phyloP scores from a whole-genome alignment of 768 basidiomycete species.

The Hericium alpestre region DNA sequence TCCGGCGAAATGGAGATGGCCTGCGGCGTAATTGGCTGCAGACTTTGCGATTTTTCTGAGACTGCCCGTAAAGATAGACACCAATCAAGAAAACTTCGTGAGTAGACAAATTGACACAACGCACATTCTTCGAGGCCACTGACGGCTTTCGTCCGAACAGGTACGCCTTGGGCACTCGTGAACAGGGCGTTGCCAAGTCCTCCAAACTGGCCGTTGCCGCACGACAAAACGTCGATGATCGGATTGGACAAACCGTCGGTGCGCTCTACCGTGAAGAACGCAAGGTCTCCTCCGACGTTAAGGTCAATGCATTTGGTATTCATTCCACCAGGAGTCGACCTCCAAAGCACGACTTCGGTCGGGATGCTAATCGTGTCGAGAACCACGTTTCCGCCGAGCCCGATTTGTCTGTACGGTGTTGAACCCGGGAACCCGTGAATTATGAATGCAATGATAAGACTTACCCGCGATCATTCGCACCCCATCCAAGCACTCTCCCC shows the following conservation, averaged over 20 bases:
- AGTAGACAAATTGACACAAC: constrained; percentile 18
- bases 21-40: constrained; percentile 55
- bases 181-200: constrained; percentile 59
- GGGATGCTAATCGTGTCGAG: constrained; percentile 68
- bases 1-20: constrained; percentile 59
- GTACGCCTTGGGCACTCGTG: constrained; percentile 61
- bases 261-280: constrained; percentile 67
- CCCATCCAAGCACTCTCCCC: constrained; percentile 80
- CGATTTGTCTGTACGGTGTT: constrained; percentile 53
- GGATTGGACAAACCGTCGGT: constrained; percentile 21
- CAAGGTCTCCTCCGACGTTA: constrained; percentile 64
- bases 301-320: constrained; percentile 54
- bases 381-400: constrained; percentile 53
- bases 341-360: constrained; percentile 73
- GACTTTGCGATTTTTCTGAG: constrained; percentile 47
- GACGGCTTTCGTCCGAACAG: constrained; percentile 64
- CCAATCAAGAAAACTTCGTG: neutral
- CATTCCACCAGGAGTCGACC: constrained; percentile 37
- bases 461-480: constrained; percentile 80
- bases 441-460: constrained; percentile 5
- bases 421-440: no score
- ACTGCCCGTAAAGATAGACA: constrained; percentile 31
- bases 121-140: constrained; percentile 83
- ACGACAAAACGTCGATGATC: constrained; percentile 53
- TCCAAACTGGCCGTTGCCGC: constrained; percentile 79